These are phyloP conservation scores for Hypocrella siamensis DNA, from an alignment of 2,329 filamentous ascomycete genomes.

Conservation along the genomic window DNA sequence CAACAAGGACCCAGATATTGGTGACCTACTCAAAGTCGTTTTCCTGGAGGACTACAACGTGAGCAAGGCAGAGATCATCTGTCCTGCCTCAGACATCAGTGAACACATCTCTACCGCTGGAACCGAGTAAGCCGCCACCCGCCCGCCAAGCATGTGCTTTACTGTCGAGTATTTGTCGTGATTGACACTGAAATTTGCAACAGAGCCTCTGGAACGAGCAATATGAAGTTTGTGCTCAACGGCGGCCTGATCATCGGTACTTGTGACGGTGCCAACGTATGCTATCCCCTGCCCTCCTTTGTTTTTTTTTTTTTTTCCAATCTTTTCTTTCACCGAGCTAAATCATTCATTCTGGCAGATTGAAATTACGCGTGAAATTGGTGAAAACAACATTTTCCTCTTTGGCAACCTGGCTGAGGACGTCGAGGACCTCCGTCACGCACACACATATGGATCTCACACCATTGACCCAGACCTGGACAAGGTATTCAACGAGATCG, in stretches of 20 bases:
- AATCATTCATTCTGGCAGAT: conserved; percentile 33
- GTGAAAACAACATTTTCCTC: conserved; percentile 95
- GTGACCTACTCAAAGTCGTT: conserved; percentile 89
- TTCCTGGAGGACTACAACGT: conserved; percentile 99
- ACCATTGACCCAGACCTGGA: conserved; percentile 59
- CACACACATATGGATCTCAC: conserved; percentile 72
- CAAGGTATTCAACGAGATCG: conserved; percentile 73
- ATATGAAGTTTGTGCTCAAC: conserved; percentile 99
- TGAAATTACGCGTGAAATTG: conserved; percentile 93
- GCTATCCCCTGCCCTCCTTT: conserved; percentile 15
- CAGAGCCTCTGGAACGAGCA: conserved; percentile 67
- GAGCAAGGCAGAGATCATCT: conserved; percentile 96
- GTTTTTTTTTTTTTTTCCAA: neutral
- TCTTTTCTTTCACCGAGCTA: neutral
- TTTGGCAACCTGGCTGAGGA: conserved; percentile 94
- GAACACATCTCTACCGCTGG: conserved; percentile 98
- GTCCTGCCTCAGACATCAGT: conserved; percentile 85
- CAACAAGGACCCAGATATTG: conserved; percentile 83
- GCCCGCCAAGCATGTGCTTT: neutral
- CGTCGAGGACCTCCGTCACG: conserved; percentile 87
- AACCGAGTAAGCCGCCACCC: conserved; percentile 47
- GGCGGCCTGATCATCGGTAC: conserved; percentile 95
- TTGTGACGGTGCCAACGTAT: conserved; percentile 90
- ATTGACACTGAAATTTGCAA: conserved; percentile 5
- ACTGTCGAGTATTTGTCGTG: neutral